A percentile compares a stretch with the other conserved stretches of the same genome.
phyloP scores from a whole-genome alignment of 2,329 filamentous ascomycete species.

The Pestalotiopsis fici region DNA sequence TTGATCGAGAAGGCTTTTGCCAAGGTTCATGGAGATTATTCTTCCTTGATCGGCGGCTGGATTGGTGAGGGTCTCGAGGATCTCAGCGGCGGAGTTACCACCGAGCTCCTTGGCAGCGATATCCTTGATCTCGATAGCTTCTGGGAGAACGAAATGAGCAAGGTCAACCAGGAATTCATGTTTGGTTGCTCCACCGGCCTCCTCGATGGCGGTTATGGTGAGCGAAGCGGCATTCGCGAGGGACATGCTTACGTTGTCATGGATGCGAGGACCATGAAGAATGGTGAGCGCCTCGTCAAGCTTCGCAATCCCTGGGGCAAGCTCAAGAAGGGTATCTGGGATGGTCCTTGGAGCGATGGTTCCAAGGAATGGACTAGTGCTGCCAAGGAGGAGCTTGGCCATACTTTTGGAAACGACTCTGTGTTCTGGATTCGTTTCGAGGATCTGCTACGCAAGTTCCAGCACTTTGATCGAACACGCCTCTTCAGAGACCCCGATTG shows the following conservation, averaged over 20 bases:
- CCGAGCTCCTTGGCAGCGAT: slow-evolving; percentile 67
- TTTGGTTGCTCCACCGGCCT: slow-evolving; percentile 71
- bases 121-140: slow-evolving; percentile 80
- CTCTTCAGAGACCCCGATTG: slow-evolving; percentile 61
- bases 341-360: slow-evolving; percentile 60
- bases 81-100: slow-evolving; percentile 69
- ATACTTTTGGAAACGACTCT: slow-evolving; percentile 62
- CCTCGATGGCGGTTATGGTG: slow-evolving; percentile 62
- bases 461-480: slow-evolving; percentile 61
- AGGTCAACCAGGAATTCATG: slow-evolving; percentile 79
- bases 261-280: slow-evolving; percentile 54
- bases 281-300: slow-evolving; percentile 56
- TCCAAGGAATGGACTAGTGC: slow-evolving; percentile 64
- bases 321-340: slow-evolving; percentile 58
- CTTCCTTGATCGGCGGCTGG: slow-evolving; percentile 69
- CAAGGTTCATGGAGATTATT: slow-evolving; percentile 80
- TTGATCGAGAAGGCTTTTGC: slow-evolving; percentile 82
- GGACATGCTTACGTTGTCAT: slow-evolving; percentile 63
- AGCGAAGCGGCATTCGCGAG: slow-evolving; percentile 59
- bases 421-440: slow-evolving; percentile 67
- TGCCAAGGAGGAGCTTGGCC: slow-evolving; percentile 56
- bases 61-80: slow-evolving; percentile 64
- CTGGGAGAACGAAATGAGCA: slow-evolving; percentile 79
- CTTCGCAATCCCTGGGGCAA: slow-evolving; percentile 64
- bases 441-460: slow-evolving; percentile 63